phyloP scores from a whole-genome alignment of 2,329 filamentous ascomycete species.

The Aspergillus luchuensis region DNA sequence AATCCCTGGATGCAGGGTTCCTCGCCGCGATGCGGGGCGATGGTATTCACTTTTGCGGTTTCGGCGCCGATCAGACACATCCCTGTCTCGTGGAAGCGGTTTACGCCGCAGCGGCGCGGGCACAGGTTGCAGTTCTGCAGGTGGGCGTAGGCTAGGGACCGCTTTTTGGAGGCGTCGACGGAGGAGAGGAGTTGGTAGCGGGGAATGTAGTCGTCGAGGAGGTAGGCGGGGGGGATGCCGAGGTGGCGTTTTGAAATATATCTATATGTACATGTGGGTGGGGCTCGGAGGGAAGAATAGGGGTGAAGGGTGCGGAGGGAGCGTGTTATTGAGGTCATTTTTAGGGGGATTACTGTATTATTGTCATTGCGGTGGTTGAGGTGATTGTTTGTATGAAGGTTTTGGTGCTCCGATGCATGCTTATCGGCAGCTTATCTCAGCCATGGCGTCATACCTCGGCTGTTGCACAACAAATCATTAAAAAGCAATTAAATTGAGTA shows the following conservation, averaged over 20 bases:
- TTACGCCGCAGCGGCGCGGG: constrained; percentile 73
- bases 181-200: constrained; percentile 70
- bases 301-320: not conserved
- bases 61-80: constrained; percentile 74
- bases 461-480: not conserved
- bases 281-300: no score
- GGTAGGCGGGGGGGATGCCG: constrained; percentile 64
- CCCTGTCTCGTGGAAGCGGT: constrained; percentile 77
- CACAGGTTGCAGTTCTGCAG: constrained; percentile 79
- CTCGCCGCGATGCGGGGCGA: constrained; percentile 84
- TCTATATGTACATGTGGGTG: no score
- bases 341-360: not conserved
- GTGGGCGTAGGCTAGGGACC: constrained; percentile 72
- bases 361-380: not conserved
- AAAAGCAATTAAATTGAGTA: no score
- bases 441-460: constrained; percentile 18
- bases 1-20: constrained; percentile 82
- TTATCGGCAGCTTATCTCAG: constrained; percentile 22
- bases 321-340: not conserved
- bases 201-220: constrained; percentile 73
- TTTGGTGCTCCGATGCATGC: not conserved
- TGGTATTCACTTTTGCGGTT: constrained; percentile 77
- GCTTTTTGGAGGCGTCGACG: constrained; percentile 70
- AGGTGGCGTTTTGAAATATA: constrained; percentile 37
- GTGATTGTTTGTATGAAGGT: not conserved